These are phyloP conservation scores for Candida sakaeoensis DNA, from an alignment of 805 yeast genomes.

Conservation along the genomic window DNA sequence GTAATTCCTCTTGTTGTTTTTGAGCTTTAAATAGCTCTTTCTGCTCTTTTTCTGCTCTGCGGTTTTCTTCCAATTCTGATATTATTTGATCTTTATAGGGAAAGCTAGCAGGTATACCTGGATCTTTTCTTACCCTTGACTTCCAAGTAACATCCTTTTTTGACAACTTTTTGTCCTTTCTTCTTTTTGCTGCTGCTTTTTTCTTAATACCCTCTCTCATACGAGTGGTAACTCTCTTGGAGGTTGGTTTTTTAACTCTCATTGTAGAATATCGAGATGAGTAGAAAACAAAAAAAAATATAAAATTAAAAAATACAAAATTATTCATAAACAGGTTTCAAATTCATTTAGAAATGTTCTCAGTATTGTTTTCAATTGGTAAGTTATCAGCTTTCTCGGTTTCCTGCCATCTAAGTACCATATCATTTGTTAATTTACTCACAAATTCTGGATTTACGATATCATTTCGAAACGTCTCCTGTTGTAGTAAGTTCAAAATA, in stretches of 20 bases:
- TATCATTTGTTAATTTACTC: slow-evolving; percentile 63
- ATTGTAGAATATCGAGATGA: slow-evolving; percentile 17
- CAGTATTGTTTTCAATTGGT: not conserved
- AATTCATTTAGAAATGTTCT: not conserved
- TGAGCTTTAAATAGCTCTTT: slow-evolving; percentile 47
- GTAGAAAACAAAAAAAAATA: slow-evolving; percentile 1
- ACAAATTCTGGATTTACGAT: slow-evolving; percentile 56
- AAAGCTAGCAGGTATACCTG: slow-evolving; percentile 91
- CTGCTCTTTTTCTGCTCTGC: slow-evolving; percentile 53
- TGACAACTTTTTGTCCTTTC: slow-evolving; percentile 76
- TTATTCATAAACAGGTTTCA: too few species aligned
- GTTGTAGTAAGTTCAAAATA: slow-evolving; percentile 61
- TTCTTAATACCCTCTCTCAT: slow-evolving; percentile 95
- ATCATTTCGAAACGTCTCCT: slow-evolving; percentile 49
- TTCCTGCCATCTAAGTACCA: slow-evolving; percentile 69
- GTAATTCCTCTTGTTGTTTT: slow-evolving; percentile 45
- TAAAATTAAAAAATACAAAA: too few species aligned
- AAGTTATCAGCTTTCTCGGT: slow-evolving; percentile 13
- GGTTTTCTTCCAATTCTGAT: slow-evolving; percentile 62
- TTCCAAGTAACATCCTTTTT: slow-evolving; percentile 95
- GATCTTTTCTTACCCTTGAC: slow-evolving; percentile 77
- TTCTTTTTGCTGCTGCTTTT: slow-evolving; percentile 87
- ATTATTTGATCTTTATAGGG: slow-evolving; percentile 89
- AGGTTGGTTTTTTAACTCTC: slow-evolving; percentile 62
- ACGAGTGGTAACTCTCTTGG: slow-evolving; percentile 88